Conservation (phyloP, 116 monocot genomes). For the Cymodocea nodosa region DNA sequence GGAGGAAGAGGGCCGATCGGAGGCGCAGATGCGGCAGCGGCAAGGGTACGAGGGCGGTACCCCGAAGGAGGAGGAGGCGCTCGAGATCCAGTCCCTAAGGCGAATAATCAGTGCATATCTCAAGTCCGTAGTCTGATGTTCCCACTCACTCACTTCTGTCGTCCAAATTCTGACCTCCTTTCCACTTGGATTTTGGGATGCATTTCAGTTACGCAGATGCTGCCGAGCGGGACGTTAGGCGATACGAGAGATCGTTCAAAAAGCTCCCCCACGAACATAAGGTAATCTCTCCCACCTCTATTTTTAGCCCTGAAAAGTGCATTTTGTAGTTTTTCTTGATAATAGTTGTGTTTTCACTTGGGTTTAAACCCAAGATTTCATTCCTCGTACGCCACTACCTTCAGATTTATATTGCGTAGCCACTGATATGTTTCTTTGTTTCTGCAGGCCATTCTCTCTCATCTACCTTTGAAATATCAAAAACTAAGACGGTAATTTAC, state of each 20-base stretch:
- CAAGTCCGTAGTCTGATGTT: slow-evolving; percentile 31
- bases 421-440: background rate
- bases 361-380: background rate
- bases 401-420: background rate
- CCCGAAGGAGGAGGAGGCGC: slow-evolving; percentile 38
- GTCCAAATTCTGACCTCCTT: background rate
- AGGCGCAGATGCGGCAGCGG: slow-evolving; percentile 9
- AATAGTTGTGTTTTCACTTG: background rate
- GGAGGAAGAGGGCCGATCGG: background rate
- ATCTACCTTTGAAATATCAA: slow-evolving; percentile 53
- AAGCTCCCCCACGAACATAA: slow-evolving; percentile 59
- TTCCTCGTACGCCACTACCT: background rate
- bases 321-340: no score
- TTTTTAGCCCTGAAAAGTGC: no score
- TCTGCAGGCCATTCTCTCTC: slow-evolving; percentile 58
- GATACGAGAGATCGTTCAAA: slow-evolving; percentile 63
- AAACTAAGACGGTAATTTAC: slow-evolving; percentile 40
- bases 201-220: slow-evolving; percentile 61
- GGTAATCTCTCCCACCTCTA: slow-evolving; percentile 18
- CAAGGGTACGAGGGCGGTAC: background rate
- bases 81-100: slow-evolving; percentile 72
- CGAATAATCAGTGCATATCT: slow-evolving; percentile 71
- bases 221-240: slow-evolving; percentile 57
- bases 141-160: background rate
- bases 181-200: background rate